Evolutionary conservation across 176 grass and related monocot species (phyloP), one percentile per base, ranked within the genome.

Genomic region (Carex parvula): DNA sequence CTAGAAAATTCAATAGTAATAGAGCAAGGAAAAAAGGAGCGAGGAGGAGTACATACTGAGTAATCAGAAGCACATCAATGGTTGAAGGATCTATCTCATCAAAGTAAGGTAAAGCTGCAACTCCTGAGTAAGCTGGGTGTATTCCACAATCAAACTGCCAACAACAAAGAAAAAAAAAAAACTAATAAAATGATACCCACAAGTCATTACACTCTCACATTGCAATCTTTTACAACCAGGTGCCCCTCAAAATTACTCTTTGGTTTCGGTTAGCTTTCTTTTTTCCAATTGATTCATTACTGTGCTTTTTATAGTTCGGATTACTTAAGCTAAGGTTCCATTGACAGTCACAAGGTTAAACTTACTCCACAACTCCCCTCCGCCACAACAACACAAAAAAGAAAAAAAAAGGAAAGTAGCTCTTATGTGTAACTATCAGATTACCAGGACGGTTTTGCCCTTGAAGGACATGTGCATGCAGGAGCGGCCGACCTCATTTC

Each of bases 381-480:
- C 8, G 1, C 42, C 42, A 1, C 44, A 8, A 10, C 44, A 46
- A 50, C 7, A 44, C 7, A 8, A 46, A 46, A 46, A 46, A 46
- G 8, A 0, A 46, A 46, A 9, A 46, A 11, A 50, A 50, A 50
- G 10, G 46, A 50, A 50, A 50, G 14, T 0, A 11, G 29, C 3
- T 50, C 39, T 50, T 20, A 12, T 1, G 69, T 22, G 69, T 12
- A 21, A 24, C 18, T 73, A 22, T 46, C 6, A 77, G 64, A 44
- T 64, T 85, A 98, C 96, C 84, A 98, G 80, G 89, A 98, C 87
- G 52, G 72, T 92, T 85, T 94, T 94, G 77, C 93, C 96, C 85
- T 94, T 95, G 86, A 90, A 98, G 83, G 96, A 86, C 96, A 95
- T 95, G 84, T 95, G 88, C 70, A 98, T 93, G 86, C 96, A 98